Evolutionary conservation across 2,329 filamentous ascomycete genomes (phyloP), one percentile per base, ranked within the genome.

Genomic region (Claviceps sorghi): DNA sequence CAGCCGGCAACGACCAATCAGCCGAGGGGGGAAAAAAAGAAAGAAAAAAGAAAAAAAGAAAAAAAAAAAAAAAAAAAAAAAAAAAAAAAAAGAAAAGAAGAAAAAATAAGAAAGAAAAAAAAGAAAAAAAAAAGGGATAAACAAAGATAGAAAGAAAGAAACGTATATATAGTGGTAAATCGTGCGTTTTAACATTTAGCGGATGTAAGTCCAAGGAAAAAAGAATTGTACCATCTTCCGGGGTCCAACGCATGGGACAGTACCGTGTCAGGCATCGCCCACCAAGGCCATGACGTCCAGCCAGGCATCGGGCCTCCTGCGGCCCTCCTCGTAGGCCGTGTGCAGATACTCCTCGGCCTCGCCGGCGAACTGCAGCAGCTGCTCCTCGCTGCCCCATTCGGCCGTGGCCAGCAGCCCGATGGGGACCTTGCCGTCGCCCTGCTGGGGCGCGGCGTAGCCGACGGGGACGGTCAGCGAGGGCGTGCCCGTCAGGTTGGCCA

Each of bases 401-500:
- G 71, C 80, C 69, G 80, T 77, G 1, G 77, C 82, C 75, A 83
- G 75, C 55, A 85, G 59, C 5, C 80, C 77, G 22, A 85, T 67
- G 0, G 81, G 78, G 51, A 85, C 57, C 59, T 71, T 75, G 0
- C 84, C 84, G 53, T 74, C 68, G 1, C 78, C 80, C 58, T 76
- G 70, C 6, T 69, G 67, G 0, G 77, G 72, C 29, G 79, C 70
- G 3, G 72, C 76, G 67, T 89, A 95, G 1, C 87, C 89, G 11
- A 86, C 81, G 0, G 90, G 88, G 38, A 80, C 81, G 46, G 74
- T 81, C 13, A 94, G 77, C 1, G 86, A 81, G 1, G 90, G 90
- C 48, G 83, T 82, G 0, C 90, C 90, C 0, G 76, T 80, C 59
- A 88, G 83, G 67, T 96, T 96, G 7, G 89, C 85, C 38, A 95